Evolutionary conservation across 257 asterid genomes (phyloP), one percentile per base, ranked within the genome.

Genomic region (Penstemon newberryi): DNA sequence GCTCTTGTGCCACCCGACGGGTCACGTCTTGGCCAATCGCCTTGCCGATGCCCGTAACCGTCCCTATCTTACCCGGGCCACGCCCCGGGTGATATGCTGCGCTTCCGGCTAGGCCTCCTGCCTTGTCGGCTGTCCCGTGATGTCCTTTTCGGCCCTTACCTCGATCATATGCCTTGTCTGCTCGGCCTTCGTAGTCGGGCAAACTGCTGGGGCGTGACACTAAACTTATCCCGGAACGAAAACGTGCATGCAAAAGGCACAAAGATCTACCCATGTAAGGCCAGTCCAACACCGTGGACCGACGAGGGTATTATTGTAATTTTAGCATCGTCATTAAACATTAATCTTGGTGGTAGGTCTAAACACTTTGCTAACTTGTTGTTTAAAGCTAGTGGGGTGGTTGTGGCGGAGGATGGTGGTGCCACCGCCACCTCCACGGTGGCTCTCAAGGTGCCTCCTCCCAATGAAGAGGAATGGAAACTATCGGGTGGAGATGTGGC

Each of bases 381-480:
- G 63, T 65, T 15, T 15, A 15, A 15, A 15, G 18, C 18, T 15
- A 15, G 18, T 15, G 18, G 18, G 18, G 18, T 15, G 18, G 18
- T 15, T 15, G 18, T 15, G 18, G 18, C 18, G 18, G 18, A 15
- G 18, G 18, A 15, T 15, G 18, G 18, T 15, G 18, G 18, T 15
- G 18, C 18, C 18, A 15, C 18, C 18, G 18, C 18, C 18, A 15
- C 18, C 18, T 15, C 18, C 53, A 3, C 2, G 44, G 65, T 11
- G 60, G 76, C 25, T 60, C 87, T 80, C 98, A 96, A 2, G 98
- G 98, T 12, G 76, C 95, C 67, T 82, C 94, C 81, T 91, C 96
- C 98, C 96, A 91, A 15, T 70, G 83, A 72, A 91, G 89, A 1
- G 98, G 98, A 37, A 91, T 36, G 0, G 98, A 84, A 45, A 71